Percentiles rank a stretch among this genome's conserved stretches.
Conservation (phyloP, 805 yeast species). For the Ogataea paraovalis region DNA sequence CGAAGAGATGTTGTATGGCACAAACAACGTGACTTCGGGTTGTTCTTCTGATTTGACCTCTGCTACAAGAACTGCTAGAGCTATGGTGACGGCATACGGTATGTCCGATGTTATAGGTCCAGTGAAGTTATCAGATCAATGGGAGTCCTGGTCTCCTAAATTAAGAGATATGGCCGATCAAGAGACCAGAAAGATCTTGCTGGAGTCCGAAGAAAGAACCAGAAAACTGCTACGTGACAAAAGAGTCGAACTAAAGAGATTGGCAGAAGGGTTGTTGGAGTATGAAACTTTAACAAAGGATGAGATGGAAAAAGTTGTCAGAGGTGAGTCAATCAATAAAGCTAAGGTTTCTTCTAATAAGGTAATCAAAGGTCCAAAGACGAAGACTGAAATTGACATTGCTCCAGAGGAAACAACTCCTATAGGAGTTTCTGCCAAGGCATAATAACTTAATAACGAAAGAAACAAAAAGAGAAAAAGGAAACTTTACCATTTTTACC, state of each 20-base stretch:
- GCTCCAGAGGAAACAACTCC: conserved; percentile 31
- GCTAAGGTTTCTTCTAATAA: conserved; percentile 71
- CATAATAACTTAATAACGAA: conserved; percentile 10
- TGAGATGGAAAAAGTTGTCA: conserved; percentile 82
- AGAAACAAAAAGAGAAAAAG: neutral
- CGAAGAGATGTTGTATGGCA: conserved; percentile 88
- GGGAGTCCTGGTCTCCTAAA: conserved; percentile 93
- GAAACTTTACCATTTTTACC: neutral
- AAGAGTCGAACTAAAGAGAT: conserved; percentile 68
- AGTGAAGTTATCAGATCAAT: conserved; percentile 78
- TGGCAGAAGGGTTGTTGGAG: conserved; percentile 91
- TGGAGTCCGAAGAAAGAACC: conserved; percentile 77
- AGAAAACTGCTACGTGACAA: conserved; percentile 59
- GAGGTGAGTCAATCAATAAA: conserved; percentile 72
- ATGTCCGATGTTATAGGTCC: conserved; percentile 96
- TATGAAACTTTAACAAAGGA: conserved; percentile 91
- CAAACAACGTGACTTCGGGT: conserved; percentile 90
- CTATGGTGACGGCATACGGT: conserved; percentile 96
- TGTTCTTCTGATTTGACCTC: conserved; percentile 86
- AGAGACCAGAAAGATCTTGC: conserved; percentile 75
- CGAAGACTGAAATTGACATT: conserved; percentile 31
- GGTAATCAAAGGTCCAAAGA: conserved; percentile 48
- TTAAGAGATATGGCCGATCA: conserved; percentile 88
- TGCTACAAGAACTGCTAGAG: conserved; percentile 91
- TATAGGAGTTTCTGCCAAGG: conserved; percentile 26